phyloP scores from a whole-genome alignment of 148 eudicot species.

The Cornus florida region DNA sequence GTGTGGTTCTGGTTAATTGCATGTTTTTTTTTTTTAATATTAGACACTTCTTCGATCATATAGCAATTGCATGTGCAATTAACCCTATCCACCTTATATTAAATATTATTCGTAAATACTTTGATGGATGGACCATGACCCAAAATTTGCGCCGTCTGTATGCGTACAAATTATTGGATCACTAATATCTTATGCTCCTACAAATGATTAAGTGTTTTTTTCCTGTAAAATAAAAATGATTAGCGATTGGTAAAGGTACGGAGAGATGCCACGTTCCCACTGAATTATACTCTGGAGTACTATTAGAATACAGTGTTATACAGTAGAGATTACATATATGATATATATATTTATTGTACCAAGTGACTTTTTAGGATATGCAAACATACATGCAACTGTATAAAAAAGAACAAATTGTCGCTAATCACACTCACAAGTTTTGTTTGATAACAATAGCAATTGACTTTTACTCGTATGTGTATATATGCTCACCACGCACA shows the following conservation, averaged over 20 bases:
- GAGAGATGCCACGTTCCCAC: slow-evolving; percentile 11
- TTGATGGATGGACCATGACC: slow-evolving; percentile 20
- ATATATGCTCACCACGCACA: too few relatives aligned
- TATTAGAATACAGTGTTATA: not conserved
- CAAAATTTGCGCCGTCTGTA: slow-evolving; percentile 23
- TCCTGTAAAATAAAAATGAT: too few relatives aligned
- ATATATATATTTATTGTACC: too few relatives aligned
- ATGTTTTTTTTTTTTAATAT: not conserved
- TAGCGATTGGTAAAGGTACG: slow-evolving; percentile 20
- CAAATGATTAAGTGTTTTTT: slow-evolving; percentile 23
- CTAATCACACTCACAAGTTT: too few relatives aligned
- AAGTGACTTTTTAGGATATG: too few relatives aligned
- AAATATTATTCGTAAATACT: not conserved
- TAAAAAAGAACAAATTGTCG: too few relatives aligned
- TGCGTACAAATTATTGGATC: slow-evolving; percentile 10
- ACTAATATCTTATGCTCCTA: not conserved
- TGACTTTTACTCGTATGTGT: too few relatives aligned
- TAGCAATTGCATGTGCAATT: slow-evolving; percentile 29
- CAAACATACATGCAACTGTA: too few relatives aligned
- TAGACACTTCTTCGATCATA: not conserved
- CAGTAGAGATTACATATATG: too few relatives aligned
- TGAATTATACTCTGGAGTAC: not conserved
- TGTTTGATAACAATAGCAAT: too few relatives aligned
- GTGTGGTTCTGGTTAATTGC: not conserved
- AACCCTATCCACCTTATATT: slow-evolving; percentile 15